phyloP scores from a whole-genome alignment of 1,284 basidiomycete genomes.

The Phlebopus sp. region DNA sequence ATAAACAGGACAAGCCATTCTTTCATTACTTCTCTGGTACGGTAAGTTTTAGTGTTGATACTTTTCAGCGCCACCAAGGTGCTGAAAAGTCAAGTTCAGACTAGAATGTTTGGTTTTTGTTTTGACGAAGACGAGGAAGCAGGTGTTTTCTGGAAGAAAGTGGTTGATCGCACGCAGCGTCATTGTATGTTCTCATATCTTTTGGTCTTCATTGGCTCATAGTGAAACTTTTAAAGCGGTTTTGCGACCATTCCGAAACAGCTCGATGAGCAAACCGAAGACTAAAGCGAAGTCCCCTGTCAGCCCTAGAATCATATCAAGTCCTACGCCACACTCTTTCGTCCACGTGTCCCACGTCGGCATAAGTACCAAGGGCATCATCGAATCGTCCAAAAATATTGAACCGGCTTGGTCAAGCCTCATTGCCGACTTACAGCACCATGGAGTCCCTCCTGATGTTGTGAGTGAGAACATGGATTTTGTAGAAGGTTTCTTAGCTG shows the following conservation, averaged over 20 bases:
- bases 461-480: conserved; percentile 63
- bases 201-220: conserved; percentile 5
- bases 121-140: conserved; percentile 69
- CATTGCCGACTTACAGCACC: conserved; percentile 59
- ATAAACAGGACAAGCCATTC: conserved; percentile 86
- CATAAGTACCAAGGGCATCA: conserved; percentile 59
- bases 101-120: conserved; percentile 75
- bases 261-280: conserved; percentile 25
- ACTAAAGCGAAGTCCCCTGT: conserved; percentile 37
- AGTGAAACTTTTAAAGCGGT: conserved; percentile 16
- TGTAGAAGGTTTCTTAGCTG: conserved; percentile 63
- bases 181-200: conserved; percentile 22
- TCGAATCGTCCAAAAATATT: conserved; percentile 73
- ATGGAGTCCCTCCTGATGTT: conserved; percentile 53
- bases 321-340: conserved; percentile 74
- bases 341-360: conserved; percentile 88
- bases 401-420: conserved; percentile 76
- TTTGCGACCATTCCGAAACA: conserved; percentile 26
- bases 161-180: conserved; percentile 38
- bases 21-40: conserved; percentile 88
- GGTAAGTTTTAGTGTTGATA: conserved; percentile 48
- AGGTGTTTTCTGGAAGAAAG: conserved; percentile 48
- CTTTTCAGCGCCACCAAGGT: neutral
- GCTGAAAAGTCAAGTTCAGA: conserved; percentile 41
- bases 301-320: conserved; percentile 64